phyloP scores from a whole-genome alignment of 495 filamentous ascomycete genomes.

The Zalerion maritima region DNA sequence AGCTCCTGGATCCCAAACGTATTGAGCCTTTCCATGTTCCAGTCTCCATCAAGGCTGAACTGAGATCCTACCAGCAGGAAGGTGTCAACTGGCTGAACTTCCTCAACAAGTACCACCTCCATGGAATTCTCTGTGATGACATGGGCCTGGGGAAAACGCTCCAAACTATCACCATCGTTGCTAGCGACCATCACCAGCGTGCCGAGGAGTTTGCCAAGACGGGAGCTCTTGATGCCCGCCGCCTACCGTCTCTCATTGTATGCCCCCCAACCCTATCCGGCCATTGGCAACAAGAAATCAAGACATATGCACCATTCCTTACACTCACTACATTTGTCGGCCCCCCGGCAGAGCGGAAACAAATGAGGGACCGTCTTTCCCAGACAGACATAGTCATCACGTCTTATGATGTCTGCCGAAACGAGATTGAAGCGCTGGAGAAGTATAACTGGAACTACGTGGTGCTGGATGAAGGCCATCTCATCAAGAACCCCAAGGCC shows the following conservation, averaged over 20 bases:
- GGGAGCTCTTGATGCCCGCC: conserved; percentile 55
- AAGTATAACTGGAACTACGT: conserved; percentile 92
- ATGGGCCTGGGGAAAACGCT: conserved; percentile 98
- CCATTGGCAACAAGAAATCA: conserved; percentile 97
- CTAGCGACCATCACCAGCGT: conserved; percentile 88
- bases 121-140: conserved; percentile 96
- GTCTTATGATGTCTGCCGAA: conserved; percentile 92
- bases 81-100: conserved; percentile 98
- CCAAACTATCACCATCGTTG: conserved; percentile 94
- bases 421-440: conserved; percentile 73
- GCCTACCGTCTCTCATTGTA: conserved; percentile 81
- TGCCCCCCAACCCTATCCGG: conserved; percentile 96
- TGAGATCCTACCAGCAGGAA: conserved; percentile 94
- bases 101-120: conserved; percentile 92
- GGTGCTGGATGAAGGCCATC: conserved; percentile 90
- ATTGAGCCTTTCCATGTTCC: conserved; percentile 88
- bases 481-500: conserved; percentile 95
- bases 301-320: conserved; percentile 87
- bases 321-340: conserved; percentile 81
- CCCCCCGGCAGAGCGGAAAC: conserved; percentile 60
- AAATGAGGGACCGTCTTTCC: conserved; percentile 48
- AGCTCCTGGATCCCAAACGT: conserved; percentile 91
- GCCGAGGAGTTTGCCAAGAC: conserved; percentile 80
- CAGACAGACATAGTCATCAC: conserved; percentile 87
- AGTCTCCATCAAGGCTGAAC: conserved; percentile 88